Percentiles rank a stretch among this genome's conserved stretches.
Conservation (phyloP, 2,329 filamentous ascomycete genomes). For the Arthrobotrys megalospora region DNA sequence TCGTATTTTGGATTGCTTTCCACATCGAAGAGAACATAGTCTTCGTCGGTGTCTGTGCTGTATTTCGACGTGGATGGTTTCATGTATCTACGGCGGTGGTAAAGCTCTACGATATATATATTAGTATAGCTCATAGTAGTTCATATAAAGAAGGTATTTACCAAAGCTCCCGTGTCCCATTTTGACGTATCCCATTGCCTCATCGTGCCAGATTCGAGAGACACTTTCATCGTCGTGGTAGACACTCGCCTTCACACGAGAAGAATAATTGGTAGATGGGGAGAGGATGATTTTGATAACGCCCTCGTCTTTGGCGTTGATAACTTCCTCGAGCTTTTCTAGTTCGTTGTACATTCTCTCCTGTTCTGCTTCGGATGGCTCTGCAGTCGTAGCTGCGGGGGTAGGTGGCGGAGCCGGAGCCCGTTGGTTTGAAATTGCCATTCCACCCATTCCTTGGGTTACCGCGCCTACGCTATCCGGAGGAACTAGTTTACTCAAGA, state of each 20-base stretch:
- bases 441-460: not conserved
- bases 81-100: constrained; percentile 42
- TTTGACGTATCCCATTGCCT: constrained; percentile 37
- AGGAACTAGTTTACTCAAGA: constrained; percentile 5
- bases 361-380: constrained; percentile 28
- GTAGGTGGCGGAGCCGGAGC: not conserved
- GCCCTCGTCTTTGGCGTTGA: constrained; percentile 32
- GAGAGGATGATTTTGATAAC: constrained; percentile 17
- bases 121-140: not conserved
- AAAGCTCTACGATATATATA: constrained; percentile 16
- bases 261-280: constrained; percentile 34
- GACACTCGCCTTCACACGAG: constrained; percentile 21
- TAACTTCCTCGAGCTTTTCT: constrained; percentile 26
- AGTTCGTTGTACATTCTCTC: constrained; percentile 34
- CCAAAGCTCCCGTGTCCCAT: constrained; percentile 41
- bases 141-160: not conserved
- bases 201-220: constrained; percentile 21
- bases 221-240: constrained; percentile 25
- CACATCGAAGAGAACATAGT: constrained; percentile 35
- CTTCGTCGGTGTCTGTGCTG: constrained; percentile 39
- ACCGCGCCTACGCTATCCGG: constrained; percentile 1
- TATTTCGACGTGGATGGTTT: constrained; percentile 27
- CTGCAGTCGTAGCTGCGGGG: not conserved
- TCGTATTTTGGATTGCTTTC: constrained; percentile 53
- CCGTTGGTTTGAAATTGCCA: constrained; percentile 15